Percentiles rank a stretch among this genome's conserved stretches.
Conservation (phyloP, 1,139 yeast species). For the Scheffersomyces stambukii region DNA sequence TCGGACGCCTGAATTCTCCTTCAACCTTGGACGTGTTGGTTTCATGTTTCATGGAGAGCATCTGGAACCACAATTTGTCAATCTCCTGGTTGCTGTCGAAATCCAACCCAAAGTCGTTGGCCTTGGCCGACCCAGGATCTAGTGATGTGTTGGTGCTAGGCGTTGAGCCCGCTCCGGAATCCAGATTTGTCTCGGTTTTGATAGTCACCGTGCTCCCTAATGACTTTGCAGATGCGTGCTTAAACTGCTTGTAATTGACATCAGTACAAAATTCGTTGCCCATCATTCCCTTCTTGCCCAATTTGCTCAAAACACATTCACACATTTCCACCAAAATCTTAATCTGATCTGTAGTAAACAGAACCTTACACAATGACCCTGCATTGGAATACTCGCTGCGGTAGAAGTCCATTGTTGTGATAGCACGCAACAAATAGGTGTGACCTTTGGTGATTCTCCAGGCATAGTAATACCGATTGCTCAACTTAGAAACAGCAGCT, state of each 20-base stretch:
- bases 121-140: conserved; percentile 3
- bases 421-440: conserved; percentile 24
- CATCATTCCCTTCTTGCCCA: conserved; percentile 14
- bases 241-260: conserved; percentile 6
- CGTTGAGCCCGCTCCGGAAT: conserved; percentile 6
- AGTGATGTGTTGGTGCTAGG: conserved; percentile 9
- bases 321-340: conserved; percentile 26
- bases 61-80: conserved; percentile 38
- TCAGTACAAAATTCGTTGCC: conserved; percentile 12
- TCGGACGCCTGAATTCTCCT: conserved; percentile 1
- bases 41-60: conserved; percentile 31
- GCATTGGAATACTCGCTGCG: conserved; percentile 15
- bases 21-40: conserved; percentile 4
- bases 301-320: conserved; percentile 19
- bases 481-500: conserved; percentile 32
- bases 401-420: conserved; percentile 29
- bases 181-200: conserved; percentile 1
- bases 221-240: conserved; percentile 4
- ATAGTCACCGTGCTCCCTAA: neutral
- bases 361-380: conserved; percentile 9
- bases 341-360: conserved; percentile 20
- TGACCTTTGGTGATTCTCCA: conserved; percentile 50
- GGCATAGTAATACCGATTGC: conserved; percentile 45
- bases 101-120: conserved; percentile 19
- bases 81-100: conserved; percentile 30